phyloP scores from a whole-genome alignment of 208 protist genomes.

The Acanthamoeba rhysodes region DNA sequence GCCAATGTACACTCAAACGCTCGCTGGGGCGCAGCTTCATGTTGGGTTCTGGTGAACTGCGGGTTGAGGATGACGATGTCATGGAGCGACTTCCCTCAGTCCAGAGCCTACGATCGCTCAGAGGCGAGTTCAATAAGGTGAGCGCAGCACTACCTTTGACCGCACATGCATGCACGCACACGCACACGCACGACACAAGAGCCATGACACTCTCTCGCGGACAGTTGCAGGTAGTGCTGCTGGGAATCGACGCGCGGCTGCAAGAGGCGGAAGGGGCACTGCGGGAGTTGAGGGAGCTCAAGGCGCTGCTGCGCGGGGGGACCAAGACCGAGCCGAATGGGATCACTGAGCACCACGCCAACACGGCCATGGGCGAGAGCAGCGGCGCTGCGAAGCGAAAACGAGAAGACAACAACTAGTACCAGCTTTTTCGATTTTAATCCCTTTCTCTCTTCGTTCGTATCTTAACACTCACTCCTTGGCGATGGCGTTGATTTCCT shows the following conservation, averaged over 20 bases:
- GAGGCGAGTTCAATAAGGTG: not conserved
- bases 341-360: not conserved
- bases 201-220: not conserved
- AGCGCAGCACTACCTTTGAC: not conserved
- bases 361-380: not conserved
- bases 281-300: no score
- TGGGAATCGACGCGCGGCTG: not conserved
- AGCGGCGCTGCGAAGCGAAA: not conserved
- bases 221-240: not conserved
- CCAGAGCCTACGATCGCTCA: constrained; percentile 29
- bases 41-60: constrained; percentile 3
- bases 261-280: not conserved
- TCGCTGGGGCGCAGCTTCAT: not conserved
- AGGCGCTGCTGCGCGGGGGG: not conserved
- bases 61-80: not conserved
- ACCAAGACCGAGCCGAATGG: not conserved
- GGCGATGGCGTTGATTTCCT: constrained; percentile 26
- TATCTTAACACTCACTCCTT: not conserved
- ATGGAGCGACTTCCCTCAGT: not conserved
- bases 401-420: not conserved
- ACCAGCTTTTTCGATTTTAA: no score
- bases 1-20: not conserved
- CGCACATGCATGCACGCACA: no score
- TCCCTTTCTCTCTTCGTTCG: not conserved
- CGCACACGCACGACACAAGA: not conserved